Conservation (phyloP, 2,329 filamentous ascomycete species). For the Fusarium abutilonis region DNA sequence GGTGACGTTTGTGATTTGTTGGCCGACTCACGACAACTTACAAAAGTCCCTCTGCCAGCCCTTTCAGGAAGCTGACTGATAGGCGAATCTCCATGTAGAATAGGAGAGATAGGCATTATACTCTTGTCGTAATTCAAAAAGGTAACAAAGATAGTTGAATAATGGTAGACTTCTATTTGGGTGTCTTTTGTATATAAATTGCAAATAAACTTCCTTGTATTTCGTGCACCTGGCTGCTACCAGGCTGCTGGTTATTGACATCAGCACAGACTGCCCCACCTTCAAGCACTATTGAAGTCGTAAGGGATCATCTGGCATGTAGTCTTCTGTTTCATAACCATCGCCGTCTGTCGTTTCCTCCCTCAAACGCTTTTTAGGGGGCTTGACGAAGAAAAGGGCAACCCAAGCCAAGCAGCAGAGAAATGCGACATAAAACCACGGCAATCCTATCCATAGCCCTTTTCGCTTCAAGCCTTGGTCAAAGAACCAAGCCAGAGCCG, state of each 20-base stretch:
- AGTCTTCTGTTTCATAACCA: conserved; percentile 35
- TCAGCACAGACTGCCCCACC: background rate
- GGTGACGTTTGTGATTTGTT: conserved; percentile 1
- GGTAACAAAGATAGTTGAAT: too few relatives aligned
- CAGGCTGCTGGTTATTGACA: background rate
- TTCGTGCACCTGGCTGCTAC: background rate
- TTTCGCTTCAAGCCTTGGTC: conserved; percentile 49
- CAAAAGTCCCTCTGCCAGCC: conserved; percentile 39
- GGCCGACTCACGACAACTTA: conserved; percentile 2
- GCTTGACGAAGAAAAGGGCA: conserved; percentile 48
- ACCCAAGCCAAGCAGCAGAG: conserved; percentile 45
- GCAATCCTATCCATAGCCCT: conserved; percentile 52
- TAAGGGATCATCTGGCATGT: conserved; percentile 40
- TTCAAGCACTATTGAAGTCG: conserved; percentile 33
- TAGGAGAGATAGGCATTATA: too few relatives aligned
- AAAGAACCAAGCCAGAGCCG: conserved; percentile 54
- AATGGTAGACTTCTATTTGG: conserved; percentile 12
- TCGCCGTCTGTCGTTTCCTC: conserved; percentile 30
- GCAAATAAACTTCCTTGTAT: background rate
- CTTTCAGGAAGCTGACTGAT: conserved; percentile 38
- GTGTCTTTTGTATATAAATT: conserved; percentile 14
- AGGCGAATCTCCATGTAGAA: background rate
- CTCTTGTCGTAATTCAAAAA: background rate
- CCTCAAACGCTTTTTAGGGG: conserved; percentile 43
- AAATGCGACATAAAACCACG: conserved; percentile 53